Evolutionary conservation across 1,284 basidiomycete species (phyloP).

Genomic region (Ceratorhiza oryzae-sativae): DNA sequence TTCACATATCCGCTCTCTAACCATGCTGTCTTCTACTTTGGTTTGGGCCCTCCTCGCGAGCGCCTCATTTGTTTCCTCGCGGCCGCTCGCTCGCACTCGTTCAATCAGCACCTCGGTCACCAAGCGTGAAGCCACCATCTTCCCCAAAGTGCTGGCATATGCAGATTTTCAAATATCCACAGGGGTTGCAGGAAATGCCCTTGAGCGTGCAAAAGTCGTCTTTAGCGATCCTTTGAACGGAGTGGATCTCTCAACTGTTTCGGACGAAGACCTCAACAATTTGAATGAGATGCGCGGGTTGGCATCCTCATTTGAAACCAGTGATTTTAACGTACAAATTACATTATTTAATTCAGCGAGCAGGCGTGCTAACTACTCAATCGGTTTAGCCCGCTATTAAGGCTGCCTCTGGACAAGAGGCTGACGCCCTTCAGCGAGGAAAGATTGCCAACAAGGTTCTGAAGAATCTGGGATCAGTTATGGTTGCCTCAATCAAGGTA

Average conservation of each 20-base stretch:
- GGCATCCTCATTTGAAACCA: conserved; percentile 57
- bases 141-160: conserved; percentile 23
- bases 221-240: conserved; percentile 51
- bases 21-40: conserved; percentile 16
- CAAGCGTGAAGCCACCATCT: conserved; percentile 5
- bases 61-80: conserved; percentile 13
- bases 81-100: conserved; percentile 15
- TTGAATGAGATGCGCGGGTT: conserved; percentile 57
- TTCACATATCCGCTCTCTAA: neutral
- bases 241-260: conserved; percentile 52
- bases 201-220: conserved; percentile 36
- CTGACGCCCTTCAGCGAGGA: conserved; percentile 55
- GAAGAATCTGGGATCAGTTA: conserved; percentile 56
- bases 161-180: conserved; percentile 38
- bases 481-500: conserved; percentile 55
- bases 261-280: conserved; percentile 48
- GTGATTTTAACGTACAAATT: conserved; percentile 53
- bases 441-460: conserved; percentile 64
- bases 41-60: conserved; percentile 31
- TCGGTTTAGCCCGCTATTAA: neutral
- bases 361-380: neutral
- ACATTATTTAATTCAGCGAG: neutral
- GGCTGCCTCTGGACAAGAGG: conserved; percentile 43
- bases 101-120: too few species aligned
- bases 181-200: conserved; percentile 37